phyloP scores from a whole-genome alignment of 1,139 yeast species.

The Debaryomyces udenii region DNA sequence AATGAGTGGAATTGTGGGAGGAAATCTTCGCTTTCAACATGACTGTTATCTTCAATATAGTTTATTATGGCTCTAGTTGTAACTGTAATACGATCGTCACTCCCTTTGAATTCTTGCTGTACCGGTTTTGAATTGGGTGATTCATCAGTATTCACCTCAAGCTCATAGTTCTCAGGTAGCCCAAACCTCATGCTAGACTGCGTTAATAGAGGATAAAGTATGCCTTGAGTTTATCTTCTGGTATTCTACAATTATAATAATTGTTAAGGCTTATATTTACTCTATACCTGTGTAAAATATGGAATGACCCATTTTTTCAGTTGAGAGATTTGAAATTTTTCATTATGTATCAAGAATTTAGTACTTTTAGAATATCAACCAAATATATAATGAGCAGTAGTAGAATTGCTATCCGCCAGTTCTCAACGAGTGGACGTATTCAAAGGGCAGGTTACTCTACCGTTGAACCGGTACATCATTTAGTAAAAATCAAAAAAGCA shows the following conservation, averaged over 20 bases:
- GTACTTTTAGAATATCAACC: not conserved
- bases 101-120: too few relatives aligned
- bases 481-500: constrained; percentile 71
- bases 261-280: too few relatives aligned
- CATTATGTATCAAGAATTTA: constrained; percentile 2
- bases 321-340: constrained; percentile 13
- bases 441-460: constrained; percentile 74
- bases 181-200: constrained; percentile 33
- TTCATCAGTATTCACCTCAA: constrained; percentile 17
- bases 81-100: not conserved
- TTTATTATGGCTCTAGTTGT: constrained; percentile 4
- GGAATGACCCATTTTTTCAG: not conserved
- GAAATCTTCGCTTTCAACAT: not conserved
- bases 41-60: constrained; percentile 3
- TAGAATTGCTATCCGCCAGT: constrained; percentile 41
- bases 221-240: too few relatives aligned
- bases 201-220: too few relatives aligned
- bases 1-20: constrained; percentile 5
- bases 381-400: constrained; percentile 18
- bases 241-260: not conserved
- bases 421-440: constrained; percentile 43
- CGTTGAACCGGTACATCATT: constrained; percentile 90
- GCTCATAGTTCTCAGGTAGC: constrained; percentile 28
- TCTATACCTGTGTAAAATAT: too few relatives aligned
- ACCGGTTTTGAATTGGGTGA: not conserved